Conservation (phyloP, 1,139 yeast genomes). For the Debaryomyces subglobosus region DNA sequence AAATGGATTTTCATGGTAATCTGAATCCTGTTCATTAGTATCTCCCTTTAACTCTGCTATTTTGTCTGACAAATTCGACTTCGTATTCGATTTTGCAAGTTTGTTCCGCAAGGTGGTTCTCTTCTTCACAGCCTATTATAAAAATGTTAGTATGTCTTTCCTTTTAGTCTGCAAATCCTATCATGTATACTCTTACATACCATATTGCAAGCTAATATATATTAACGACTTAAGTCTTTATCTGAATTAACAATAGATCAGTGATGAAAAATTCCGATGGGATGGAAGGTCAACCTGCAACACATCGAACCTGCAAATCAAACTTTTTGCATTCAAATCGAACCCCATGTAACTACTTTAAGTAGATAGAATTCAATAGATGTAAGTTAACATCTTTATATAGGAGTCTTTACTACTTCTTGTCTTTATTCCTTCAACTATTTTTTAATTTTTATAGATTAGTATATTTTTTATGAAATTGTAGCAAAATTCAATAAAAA, state of each 20-base stretch:
- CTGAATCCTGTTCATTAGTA: conserved; percentile 13
- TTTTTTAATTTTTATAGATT: not conserved
- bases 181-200: not conserved
- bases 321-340: conserved; percentile 2
- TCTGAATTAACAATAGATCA: not conserved
- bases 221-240: not conserved
- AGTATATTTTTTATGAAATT: conserved; percentile 8
- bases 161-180: not conserved
- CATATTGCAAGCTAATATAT: not conserved
- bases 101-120: conserved; percentile 42
- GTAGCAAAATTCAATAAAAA: not conserved
- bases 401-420: too few species aligned
- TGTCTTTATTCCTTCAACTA: not conserved
- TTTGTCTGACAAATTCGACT: conserved; percentile 25
- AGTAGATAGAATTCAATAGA: too few species aligned
- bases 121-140: conserved; percentile 38
- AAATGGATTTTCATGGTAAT: conserved; percentile 51
- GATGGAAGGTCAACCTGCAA: conserved; percentile 3
- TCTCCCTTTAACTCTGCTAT: conserved; percentile 30
- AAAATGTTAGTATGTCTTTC: conserved; percentile 19
- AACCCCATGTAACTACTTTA: not conserved
- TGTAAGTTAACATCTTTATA: too few species aligned
- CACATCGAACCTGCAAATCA: not conserved
- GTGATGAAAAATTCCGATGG: conserved; percentile 4
- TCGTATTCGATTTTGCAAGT: conserved; percentile 24